Evolutionary conservation across 1,284 basidiomycete genomes (phyloP).

Genomic region (Ustilago bromivora): DNA sequence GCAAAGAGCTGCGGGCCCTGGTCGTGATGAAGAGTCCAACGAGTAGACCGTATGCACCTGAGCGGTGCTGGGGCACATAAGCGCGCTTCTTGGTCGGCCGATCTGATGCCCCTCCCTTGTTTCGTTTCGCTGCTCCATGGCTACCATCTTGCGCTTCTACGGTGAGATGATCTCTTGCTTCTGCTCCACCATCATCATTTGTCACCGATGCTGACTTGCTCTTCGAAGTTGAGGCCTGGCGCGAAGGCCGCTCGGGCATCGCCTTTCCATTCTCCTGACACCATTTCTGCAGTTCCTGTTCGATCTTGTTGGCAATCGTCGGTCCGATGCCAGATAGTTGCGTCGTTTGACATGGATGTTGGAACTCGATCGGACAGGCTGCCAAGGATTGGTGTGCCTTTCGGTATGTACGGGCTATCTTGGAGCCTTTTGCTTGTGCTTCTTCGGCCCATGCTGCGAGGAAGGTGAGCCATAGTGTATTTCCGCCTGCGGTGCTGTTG

Average conservation of each 20-base stretch:
- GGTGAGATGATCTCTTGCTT: not conserved
- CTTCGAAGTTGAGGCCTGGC: slow-evolving; percentile 19
- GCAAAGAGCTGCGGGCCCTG: slow-evolving; percentile 12
- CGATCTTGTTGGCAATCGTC: slow-evolving; percentile 59
- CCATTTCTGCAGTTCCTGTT: slow-evolving; percentile 56
- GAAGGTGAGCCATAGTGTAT: slow-evolving; percentile 61
- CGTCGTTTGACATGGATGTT: slow-evolving; percentile 61
- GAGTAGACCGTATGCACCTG: slow-evolving; percentile 66
- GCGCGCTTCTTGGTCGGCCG: slow-evolving; percentile 45
- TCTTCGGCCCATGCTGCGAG: slow-evolving; percentile 57
- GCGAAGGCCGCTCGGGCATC: slow-evolving; percentile 51
- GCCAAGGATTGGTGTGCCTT: slow-evolving; percentile 58
- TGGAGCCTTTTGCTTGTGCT: slow-evolving; percentile 55
- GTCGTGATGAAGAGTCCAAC: slow-evolving; percentile 58
- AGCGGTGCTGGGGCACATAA: slow-evolving; percentile 64
- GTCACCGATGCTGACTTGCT: not conserved
- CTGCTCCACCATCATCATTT: not conserved
- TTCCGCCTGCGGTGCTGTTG: slow-evolving; percentile 34
- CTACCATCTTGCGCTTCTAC: slow-evolving; percentile 1
- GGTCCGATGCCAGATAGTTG: slow-evolving; percentile 59
- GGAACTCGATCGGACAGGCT: slow-evolving; percentile 51
- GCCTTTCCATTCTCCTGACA: slow-evolving; percentile 42
- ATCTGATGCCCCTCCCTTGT: slow-evolving; percentile 23
- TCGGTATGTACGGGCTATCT: slow-evolving; percentile 52
- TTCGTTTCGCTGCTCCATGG: slow-evolving; percentile 13